Base-by-base conservation (phyloP, 352 stramenopile genomes). In the Thalassiosira hispida region DNA sequence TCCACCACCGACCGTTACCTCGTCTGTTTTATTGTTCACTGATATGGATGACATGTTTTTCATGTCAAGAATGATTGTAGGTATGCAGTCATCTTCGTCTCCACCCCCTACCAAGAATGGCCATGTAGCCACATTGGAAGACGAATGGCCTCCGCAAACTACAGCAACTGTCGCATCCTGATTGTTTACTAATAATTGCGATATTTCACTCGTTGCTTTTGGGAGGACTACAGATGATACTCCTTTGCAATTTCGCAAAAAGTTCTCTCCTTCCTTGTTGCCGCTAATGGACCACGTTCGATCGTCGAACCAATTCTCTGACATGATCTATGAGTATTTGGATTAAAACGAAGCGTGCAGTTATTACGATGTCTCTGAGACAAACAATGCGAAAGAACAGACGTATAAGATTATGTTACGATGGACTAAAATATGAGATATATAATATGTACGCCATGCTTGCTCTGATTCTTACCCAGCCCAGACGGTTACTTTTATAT, bases 61-160 rank as follows among this genome's bases (percentile, higher is more conserved):
- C 66, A 75, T 65, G 40, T 75, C 66, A 25, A 75, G 20, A 29
- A 75, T 68, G 2, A 75, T 55, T 8, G 66, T 49, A 35, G 12
- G 25, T 23, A 44, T 6, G 4, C 31, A 27, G 2, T 44, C 25
- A 22, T 42, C 27, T 40, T 60, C 47, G 18, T 55, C 31, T 33
- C 2, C 49, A 5, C 27, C 51, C 35, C 42, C 52, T 11, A 16
- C 33, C 2, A 49, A 38, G 33, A 27, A 46, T 44, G 66, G 51
- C 38, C 57, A 68, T 47, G 66, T 68, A 1, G 66, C 23, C 1
- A 61, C 53, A 31, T 75, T 75, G 1, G 66, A 65, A 7, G 66
- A 75, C 20, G 66, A 75, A 59, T 75, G 66, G 27, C 66, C 66
- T 22, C 66, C 66, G 33, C 66, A 75, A 18, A 75, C 66, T 29